phyloP scores from a whole-genome alignment of 768 basidiomycete genomes.

The Lepiota subincarnata region DNA sequence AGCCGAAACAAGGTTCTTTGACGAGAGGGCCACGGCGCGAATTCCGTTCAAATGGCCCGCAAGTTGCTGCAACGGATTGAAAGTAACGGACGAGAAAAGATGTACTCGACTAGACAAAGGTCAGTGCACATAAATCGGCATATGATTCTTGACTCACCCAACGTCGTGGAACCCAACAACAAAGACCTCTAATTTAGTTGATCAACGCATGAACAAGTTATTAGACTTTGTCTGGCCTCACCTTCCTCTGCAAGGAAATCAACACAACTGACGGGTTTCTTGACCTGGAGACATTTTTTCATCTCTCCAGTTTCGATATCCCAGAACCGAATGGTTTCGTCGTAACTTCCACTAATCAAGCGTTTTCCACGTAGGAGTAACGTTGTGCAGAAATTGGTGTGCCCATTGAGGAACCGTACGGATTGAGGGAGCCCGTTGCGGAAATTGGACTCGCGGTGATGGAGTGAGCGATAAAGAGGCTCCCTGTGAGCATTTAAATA shows the following conservation, averaged over 20 bases:
- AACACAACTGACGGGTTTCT: conserved; percentile 88
- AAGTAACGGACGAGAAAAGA: conserved; percentile 82
- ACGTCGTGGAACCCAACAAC: conserved; percentile 93
- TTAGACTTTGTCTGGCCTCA: conserved; percentile 21
- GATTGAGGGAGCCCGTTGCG: conserved; percentile 68
- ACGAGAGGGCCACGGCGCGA: conserved; percentile 82
- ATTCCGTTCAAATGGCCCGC: conserved; percentile 88
- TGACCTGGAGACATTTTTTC: conserved; percentile 76
- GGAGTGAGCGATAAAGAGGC: conserved; percentile 72
- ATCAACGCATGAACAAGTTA: neutral
- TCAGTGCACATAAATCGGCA: neutral
- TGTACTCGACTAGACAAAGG: conserved; percentile 67
- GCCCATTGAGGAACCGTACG: conserved; percentile 74
- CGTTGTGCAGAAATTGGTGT: conserved; percentile 86
- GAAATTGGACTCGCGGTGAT: conserved; percentile 86
- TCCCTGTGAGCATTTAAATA: conserved; percentile 27
- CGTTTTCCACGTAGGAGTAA: conserved; percentile 72
- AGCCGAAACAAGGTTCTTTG: conserved; percentile 82
- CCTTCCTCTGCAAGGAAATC: conserved; percentile 83
- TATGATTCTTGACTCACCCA: conserved; percentile 47
- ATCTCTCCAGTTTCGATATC: conserved; percentile 61
- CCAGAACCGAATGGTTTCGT: conserved; percentile 93
- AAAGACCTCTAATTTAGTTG: conserved; percentile 60
- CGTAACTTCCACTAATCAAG: conserved; percentile 86
- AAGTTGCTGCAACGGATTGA: conserved; percentile 77